These are phyloP conservation scores for Kwoniella sp. DNA, from an alignment of 768 basidiomycete species.

Conservation along the genomic window DNA sequence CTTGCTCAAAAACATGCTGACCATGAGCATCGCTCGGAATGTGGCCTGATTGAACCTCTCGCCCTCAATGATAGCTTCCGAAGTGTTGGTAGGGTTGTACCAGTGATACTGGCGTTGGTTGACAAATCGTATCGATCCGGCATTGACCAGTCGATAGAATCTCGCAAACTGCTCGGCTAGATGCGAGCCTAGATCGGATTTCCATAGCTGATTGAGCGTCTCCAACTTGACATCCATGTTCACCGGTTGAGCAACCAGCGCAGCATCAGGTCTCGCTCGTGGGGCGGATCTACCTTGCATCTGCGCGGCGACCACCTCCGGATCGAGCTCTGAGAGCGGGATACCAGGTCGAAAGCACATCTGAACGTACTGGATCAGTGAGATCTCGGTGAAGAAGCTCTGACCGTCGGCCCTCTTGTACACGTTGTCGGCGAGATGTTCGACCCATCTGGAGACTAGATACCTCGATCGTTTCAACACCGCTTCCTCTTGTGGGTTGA, in stretches of 20 bases:
- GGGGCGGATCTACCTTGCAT: no score
- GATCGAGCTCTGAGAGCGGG: not conserved
- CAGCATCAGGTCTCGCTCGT: not conserved
- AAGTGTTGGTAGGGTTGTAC: not conserved
- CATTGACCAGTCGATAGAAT: not conserved
- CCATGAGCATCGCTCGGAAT: not conserved
- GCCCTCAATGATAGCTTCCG: not conserved
- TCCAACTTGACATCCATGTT: not conserved
- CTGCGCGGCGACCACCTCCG: not conserved
- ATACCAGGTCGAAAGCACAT: conserved; percentile 3
- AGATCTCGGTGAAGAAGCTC: not conserved
- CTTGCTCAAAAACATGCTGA: no score
- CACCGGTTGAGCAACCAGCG: not conserved
- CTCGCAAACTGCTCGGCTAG: not conserved
- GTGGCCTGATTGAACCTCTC: conserved; percentile 2
- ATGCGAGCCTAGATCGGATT: no score
- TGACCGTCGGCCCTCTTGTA: not conserved
- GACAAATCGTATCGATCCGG: conserved; percentile 14
- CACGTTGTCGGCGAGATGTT: not conserved
- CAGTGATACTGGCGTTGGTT: conserved; percentile 11
- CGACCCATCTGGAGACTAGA: not conserved
- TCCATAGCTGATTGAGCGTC: not conserved
- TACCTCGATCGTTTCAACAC: not conserved
- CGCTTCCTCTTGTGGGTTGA: no score
- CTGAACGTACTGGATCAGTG: not conserved